Conservation (phyloP, 2,329 filamentous ascomycete species). For the Cordyceps tenuipes region DNA sequence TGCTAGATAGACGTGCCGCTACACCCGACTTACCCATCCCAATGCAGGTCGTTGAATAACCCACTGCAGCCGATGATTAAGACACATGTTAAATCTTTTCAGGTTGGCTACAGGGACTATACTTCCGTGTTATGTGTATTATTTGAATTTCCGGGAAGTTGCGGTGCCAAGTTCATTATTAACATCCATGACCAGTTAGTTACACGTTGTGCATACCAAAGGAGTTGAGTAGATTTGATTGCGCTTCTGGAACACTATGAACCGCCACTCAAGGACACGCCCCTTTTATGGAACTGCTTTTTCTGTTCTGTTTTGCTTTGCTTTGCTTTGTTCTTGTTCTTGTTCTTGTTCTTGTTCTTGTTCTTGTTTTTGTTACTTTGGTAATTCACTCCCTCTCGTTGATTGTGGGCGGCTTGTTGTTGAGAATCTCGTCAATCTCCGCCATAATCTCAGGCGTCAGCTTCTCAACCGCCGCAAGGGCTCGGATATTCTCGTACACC, state of each 20-base stretch:
- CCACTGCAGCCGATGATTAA: not conserved
- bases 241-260: not conserved
- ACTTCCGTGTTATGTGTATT: too few relatives aligned
- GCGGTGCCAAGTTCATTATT: not conserved
- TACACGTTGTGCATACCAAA: not conserved
- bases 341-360: not conserved
- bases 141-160: too few relatives aligned
- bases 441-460: slow-evolving; percentile 50
- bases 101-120: not conserved
- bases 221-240: not conserved
- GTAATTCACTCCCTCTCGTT: slow-evolving; percentile 23
- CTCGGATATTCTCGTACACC: slow-evolving; percentile 51
- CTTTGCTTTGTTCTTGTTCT: not conserved
- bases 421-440: slow-evolving; percentile 50
- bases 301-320: not conserved
- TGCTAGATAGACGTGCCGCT: not conserved
- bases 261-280: not conserved
- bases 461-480: slow-evolving; percentile 43
- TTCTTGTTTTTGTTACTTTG: not conserved
- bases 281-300: not conserved
- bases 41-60: not conserved
- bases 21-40: not conserved
- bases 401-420: slow-evolving; percentile 47
- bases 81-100: not conserved
- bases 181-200: not conserved